phyloP scores from a whole-genome alignment of 768 basidiomycete genomes.

The Lactifluus piperatus region DNA sequence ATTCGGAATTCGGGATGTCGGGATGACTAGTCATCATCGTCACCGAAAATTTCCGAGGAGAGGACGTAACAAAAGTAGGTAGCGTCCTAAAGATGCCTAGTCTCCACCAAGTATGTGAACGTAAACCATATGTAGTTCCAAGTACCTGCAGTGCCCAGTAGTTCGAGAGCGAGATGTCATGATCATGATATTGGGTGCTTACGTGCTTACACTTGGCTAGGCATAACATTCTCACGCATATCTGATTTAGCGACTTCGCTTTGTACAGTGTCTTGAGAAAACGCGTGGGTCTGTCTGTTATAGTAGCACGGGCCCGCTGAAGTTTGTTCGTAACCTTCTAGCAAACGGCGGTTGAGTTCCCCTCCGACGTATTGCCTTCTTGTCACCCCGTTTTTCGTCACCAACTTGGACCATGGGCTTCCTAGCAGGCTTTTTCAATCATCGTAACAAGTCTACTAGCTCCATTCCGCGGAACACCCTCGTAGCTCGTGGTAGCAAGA shows the following conservation, averaged over 20 bases:
- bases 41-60: neutral
- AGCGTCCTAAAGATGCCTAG: neutral
- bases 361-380: no score
- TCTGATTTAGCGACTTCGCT: neutral
- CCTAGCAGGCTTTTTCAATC: neutral
- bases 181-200: no score
- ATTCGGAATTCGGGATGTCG: constrained; percentile 14
- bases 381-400: neutral
- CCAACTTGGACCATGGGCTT: constrained; percentile 1
- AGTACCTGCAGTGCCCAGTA: no score
- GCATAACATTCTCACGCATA: no score
- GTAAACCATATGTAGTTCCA: no score
- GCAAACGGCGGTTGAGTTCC: no score
- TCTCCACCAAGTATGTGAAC: no score
- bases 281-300: neutral
- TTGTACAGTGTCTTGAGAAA: neutral
- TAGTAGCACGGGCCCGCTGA: neutral
- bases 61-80: neutral
- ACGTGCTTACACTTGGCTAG: no score
- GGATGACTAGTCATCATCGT: no score
- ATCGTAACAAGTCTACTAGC: neutral
- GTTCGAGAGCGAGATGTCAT: no score
- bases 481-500: neutral
- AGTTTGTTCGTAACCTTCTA: neutral
- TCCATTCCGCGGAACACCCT: neutral